Conservation (phyloP, 805 yeast genomes). For the Pichia nanzhaoensis region DNA sequence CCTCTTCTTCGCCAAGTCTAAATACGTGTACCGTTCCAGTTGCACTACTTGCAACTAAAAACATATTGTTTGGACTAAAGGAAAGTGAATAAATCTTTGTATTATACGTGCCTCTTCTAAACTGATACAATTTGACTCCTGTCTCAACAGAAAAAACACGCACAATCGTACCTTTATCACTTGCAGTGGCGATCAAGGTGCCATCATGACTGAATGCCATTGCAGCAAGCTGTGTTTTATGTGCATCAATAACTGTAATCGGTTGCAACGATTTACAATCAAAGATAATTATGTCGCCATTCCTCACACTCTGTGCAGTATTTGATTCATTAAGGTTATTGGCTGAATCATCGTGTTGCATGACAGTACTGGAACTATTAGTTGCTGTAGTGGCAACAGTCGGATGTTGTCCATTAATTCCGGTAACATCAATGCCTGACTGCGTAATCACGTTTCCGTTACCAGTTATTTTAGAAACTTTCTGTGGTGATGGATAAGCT, state of each 20-base stretch:
- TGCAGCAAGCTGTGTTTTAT: conserved; percentile 70
- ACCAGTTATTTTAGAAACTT: conserved; percentile 27
- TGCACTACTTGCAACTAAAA: conserved; percentile 79
- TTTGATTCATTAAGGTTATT: background rate
- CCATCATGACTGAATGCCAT: conserved; percentile 73
- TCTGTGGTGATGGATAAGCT: conserved; percentile 76
- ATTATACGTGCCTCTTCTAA: conserved; percentile 85
- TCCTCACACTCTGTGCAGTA: conserved; percentile 22
- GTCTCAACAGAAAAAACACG: conserved; percentile 74
- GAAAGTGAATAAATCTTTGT: conserved; percentile 76
- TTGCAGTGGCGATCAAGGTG: conserved; percentile 79
- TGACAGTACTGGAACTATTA: background rate
- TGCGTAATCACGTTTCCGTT: conserved; percentile 5
- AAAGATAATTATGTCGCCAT: conserved; percentile 77
- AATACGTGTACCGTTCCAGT: conserved; percentile 93
- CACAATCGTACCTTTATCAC: conserved; percentile 85
- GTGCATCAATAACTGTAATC: conserved; percentile 82
- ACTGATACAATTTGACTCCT: conserved; percentile 67
- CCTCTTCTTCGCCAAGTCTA: conserved; percentile 51
- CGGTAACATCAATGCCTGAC: conserved; percentile 5
- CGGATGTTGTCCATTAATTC: conserved; percentile 15
- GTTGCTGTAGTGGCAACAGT: conserved; percentile 1
- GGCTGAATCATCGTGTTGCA: background rate
- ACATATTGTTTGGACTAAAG: conserved; percentile 69
- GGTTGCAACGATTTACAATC: conserved; percentile 76